A percentile compares a stretch with the other conserved stretches of the same genome.
Conservation (phyloP, 192 early-diverging fungal species). For the Umbelopsis sp. region DNA sequence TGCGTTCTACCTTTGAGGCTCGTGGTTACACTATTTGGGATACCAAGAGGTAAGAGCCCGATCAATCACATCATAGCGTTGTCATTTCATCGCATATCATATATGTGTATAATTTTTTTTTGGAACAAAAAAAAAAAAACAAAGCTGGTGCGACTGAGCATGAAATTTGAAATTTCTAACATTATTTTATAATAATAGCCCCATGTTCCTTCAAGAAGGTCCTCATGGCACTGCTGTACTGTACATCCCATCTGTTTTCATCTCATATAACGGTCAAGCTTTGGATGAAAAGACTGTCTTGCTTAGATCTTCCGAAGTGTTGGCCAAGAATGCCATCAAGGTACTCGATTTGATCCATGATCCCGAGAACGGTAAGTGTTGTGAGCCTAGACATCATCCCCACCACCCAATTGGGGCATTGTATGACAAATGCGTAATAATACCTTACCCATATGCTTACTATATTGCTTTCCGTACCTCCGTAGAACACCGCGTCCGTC, state of each 20-base stretch:
- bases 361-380: constrained; percentile 31
- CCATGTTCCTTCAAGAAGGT: constrained; percentile 93
- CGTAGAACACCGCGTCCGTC: constrained; percentile 53
- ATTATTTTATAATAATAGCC: constrained; percentile 47
- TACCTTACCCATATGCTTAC: too few relatives aligned
- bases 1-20: constrained; percentile 97
- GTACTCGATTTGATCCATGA: constrained; percentile 76
- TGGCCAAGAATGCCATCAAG: constrained; percentile 80
- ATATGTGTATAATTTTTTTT: too few relatives aligned
- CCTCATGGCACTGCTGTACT: constrained; percentile 91
- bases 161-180: too few relatives aligned
- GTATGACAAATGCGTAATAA: too few relatives aligned
- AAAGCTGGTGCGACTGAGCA: too few relatives aligned
- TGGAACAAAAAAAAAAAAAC: too few relatives aligned
- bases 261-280: constrained; percentile 98
- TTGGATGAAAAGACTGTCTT: constrained; percentile 98
- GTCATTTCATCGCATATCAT: too few relatives aligned
- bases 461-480: background rate
- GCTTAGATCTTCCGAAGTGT: constrained; percentile 85
- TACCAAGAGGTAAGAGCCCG: constrained; percentile 61
- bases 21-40: constrained; percentile 99
- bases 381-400: background rate
- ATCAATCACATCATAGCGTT: background rate
- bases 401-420: background rate
- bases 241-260: constrained; percentile 97